phyloP scores from a whole-genome alignment of 169 alveolate species.

The Cryptosporidium bovis region DNA sequence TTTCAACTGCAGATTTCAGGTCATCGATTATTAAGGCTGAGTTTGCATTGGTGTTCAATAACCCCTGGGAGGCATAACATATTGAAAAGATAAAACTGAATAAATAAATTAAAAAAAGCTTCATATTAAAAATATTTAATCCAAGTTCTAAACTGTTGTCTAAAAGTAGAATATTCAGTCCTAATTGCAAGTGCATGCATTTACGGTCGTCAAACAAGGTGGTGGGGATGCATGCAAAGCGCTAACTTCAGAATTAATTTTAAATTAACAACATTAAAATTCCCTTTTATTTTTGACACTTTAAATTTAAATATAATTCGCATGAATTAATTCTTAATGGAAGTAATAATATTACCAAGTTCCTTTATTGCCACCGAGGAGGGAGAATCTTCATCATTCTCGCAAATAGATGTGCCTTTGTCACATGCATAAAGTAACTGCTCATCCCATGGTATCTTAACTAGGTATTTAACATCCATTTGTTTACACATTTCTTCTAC shows the following conservation, averaged over 20 bases:
- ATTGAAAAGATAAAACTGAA: constrained; percentile 6
- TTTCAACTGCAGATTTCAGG: constrained; percentile 34
- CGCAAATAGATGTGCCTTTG: constrained; percentile 78
- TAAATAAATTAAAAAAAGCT: constrained; percentile 11
- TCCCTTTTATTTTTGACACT: background rate
- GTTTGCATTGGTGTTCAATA: constrained; percentile 9
- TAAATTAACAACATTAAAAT: no score
- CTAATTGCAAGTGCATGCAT: constrained; percentile 43
- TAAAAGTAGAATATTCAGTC: background rate
- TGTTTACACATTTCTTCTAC: constrained; percentile 79
- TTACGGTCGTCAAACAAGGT: background rate
- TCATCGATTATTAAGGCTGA: constrained; percentile 5
- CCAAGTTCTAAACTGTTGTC: constrained; percentile 3
- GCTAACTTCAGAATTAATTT: background rate
- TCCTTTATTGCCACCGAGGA: constrained; percentile 77
- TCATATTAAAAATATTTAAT: constrained; percentile 12
- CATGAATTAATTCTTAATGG: background rate
- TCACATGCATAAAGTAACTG: constrained; percentile 80
- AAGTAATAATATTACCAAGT: constrained; percentile 21
- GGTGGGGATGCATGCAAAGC: background rate
- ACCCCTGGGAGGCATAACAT: constrained; percentile 24
- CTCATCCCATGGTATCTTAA: constrained; percentile 80
- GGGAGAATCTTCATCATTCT: constrained; percentile 42
- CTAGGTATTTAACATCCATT: constrained; percentile 82
- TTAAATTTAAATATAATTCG: background rate